phyloP scores from a whole-genome alignment of 2,329 filamentous ascomycete genomes.

The Colletotrichum karsti region DNA sequence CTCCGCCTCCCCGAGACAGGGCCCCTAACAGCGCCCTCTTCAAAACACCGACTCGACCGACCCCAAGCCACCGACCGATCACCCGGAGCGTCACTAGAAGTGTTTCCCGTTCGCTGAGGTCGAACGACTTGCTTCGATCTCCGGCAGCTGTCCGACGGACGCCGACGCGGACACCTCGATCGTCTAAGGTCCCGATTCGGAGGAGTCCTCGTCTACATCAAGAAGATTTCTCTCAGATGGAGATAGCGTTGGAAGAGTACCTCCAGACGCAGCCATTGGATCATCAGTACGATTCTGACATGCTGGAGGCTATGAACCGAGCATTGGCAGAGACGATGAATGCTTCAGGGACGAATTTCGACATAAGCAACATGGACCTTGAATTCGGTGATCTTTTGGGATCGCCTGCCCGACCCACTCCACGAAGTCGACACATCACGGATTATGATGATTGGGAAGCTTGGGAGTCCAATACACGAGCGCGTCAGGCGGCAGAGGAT shows the following conservation, averaged over 20 bases:
- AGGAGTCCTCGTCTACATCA: conserved; percentile 24
- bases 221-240: conserved; percentile 25
- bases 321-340: conserved; percentile 23
- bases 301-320: conserved; percentile 28
- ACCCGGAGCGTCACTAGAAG: conserved; percentile 70
- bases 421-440: background rate
- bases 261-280: conserved; percentile 20
- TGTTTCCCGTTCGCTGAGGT: conserved; percentile 64
- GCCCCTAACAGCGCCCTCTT: conserved; percentile 56
- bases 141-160: conserved; percentile 57
- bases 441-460: conserved; percentile 24
- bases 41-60: conserved; percentile 71
- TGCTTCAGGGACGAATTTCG: conserved; percentile 10
- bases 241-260: conserved; percentile 22
- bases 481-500: conserved; percentile 16
- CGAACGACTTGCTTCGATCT: conserved; percentile 52
- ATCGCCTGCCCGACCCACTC: conserved; percentile 12
- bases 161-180: conserved; percentile 54
- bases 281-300: conserved; percentile 21
- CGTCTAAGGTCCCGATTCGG: conserved; percentile 26
- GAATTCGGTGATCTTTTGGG: conserved; percentile 25
- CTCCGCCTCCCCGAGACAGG: conserved; percentile 59
- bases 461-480: conserved; percentile 14
- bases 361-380: conserved; percentile 21
- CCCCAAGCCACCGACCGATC: conserved; percentile 67